Conservation (phyloP, 139 green algal species). For the Coelastrella sp. region DNA sequence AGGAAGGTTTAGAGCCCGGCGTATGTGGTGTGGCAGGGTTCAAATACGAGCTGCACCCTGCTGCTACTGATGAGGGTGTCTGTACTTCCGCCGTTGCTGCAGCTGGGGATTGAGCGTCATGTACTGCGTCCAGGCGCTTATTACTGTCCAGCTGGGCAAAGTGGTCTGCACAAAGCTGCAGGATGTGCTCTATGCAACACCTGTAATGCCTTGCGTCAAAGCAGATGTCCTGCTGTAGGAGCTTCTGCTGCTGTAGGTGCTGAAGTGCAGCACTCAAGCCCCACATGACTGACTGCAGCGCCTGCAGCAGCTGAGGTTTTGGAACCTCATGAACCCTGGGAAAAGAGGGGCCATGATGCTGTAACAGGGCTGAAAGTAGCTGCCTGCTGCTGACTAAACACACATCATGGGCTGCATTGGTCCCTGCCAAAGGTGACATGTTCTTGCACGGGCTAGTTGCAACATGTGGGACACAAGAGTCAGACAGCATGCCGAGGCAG, state of each 20-base stretch:
- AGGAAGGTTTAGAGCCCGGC: neutral
- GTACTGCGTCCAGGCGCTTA: neutral
- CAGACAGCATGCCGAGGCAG: neutral
- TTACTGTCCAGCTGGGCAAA: conserved; percentile 6
- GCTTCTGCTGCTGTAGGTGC: neutral
- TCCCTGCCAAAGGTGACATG: no score
- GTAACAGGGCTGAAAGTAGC: neutral
- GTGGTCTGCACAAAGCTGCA: neutral
- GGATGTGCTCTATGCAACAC: neutral
- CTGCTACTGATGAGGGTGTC: neutral
- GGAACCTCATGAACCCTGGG: neutral
- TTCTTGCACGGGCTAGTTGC: neutral
- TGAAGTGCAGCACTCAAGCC: neutral
- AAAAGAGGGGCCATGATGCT: neutral
- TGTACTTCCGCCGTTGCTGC: neutral
- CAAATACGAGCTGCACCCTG: neutral
- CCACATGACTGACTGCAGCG: neutral
- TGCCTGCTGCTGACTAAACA: neutral
- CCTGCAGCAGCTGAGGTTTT: conserved; percentile 11
- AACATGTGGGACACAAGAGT: neutral
- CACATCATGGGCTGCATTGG: neutral
- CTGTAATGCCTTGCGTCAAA: conserved; percentile 4
- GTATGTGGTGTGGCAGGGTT: neutral
- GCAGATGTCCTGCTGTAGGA: neutral
- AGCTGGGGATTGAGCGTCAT: neutral